Percentiles rank a stretch among this genome's conserved stretches.
Evolutionary conservation across 305 asterid species (phyloP).

Genomic region (Fraxinus paxiana): DNA sequence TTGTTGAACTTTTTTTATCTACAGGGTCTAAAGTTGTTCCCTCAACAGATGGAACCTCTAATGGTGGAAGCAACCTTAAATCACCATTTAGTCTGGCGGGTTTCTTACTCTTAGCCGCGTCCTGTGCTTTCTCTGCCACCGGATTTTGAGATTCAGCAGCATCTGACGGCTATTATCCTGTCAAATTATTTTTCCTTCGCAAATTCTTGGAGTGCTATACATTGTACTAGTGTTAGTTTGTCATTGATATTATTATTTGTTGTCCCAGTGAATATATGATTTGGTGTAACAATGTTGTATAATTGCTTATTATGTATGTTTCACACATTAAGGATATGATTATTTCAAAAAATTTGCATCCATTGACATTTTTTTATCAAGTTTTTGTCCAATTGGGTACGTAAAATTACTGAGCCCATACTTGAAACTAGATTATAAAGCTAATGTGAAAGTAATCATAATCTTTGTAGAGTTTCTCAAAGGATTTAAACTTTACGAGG

Average conservation of each 20-base stretch:
- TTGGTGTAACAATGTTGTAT: not conserved
- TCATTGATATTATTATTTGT: not conserved
- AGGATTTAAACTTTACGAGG: not conserved
- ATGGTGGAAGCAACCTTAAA: slow-evolving; percentile 12
- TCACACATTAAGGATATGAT: not conserved
- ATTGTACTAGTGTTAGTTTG: not conserved
- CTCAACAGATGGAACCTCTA: slow-evolving; percentile 23
- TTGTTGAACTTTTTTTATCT: not conserved
- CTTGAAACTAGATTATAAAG: not conserved
- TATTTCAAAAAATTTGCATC: not conserved
- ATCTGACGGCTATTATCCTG: not conserved
- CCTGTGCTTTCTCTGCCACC: slow-evolving; percentile 4
- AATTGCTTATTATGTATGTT: not conserved
- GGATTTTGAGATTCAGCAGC: slow-evolving; percentile 23
- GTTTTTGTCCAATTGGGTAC: not conserved
- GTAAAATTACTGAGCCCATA: not conserved
- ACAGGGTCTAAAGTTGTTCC: slow-evolving; percentile 45
- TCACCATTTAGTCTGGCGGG: not conserved
- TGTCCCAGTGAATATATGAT: not conserved
- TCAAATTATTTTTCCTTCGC: not conserved
- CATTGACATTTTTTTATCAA: not conserved
- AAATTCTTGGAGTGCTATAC: not conserved
- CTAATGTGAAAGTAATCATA: not conserved
- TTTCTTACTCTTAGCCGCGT: slow-evolving; percentile 9
- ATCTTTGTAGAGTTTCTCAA: not conserved